phyloP scores from a whole-genome alignment of 2,329 filamentous ascomycete genomes.

The Pseudogymnoascus sp. region DNA sequence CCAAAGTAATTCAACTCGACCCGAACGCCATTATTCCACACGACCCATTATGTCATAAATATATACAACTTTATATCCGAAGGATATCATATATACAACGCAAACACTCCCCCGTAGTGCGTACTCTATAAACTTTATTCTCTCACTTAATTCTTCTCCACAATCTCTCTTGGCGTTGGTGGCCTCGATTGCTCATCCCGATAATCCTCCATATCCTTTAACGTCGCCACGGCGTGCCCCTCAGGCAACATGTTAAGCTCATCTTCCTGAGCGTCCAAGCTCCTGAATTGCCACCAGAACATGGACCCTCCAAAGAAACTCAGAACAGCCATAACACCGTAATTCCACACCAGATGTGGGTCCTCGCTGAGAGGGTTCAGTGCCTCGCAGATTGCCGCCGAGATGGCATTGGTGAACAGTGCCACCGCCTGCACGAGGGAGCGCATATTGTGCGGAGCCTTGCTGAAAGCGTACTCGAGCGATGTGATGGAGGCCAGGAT shows the following conservation, averaged over 20 bases:
- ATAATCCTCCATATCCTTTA: conserved; percentile 10
- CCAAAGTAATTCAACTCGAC: conserved; percentile 19
- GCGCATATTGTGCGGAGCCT: conserved; percentile 62
- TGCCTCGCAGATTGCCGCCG: conserved; percentile 40
- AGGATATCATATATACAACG: not conserved
- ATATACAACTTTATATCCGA: not conserved
- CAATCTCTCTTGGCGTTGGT: not conserved
- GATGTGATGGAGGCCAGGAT: conserved; percentile 60
- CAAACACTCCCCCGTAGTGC: not conserved
- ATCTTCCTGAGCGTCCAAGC: conserved; percentile 26
- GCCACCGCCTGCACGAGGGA: conserved; percentile 50
- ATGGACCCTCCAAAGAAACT: conserved; percentile 21
- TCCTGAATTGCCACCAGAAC: conserved; percentile 24
- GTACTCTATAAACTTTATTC: not conserved
- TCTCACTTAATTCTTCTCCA: not conserved
- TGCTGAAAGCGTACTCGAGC: conserved; percentile 66
- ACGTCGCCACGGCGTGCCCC: not conserved
- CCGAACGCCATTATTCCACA: conserved; percentile 28
- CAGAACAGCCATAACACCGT: conserved; percentile 21
- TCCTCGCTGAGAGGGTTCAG: conserved; percentile 35
- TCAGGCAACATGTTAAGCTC: conserved; percentile 22
- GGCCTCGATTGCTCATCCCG: not conserved
- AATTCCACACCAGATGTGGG: conserved; percentile 34
- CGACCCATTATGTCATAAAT: conserved; percentile 15
- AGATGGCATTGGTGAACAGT: conserved; percentile 49